These are phyloP conservation scores for Lactarius sp. DNA, from an alignment of 768 basidiomycete species.

Conservation along the genomic window DNA sequence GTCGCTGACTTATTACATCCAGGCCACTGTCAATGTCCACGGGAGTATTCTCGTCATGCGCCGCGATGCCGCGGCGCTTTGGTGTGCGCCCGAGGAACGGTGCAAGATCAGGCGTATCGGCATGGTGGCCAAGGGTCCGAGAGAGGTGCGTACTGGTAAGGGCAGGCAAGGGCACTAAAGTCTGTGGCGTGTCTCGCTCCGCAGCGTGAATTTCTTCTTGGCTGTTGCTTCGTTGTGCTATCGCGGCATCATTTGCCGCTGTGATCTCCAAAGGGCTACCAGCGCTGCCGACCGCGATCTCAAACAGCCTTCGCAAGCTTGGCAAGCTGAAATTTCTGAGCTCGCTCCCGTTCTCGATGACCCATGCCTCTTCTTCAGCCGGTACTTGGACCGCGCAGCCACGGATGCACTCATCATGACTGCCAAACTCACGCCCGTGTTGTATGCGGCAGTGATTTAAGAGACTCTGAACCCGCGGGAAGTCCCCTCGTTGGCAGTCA, in stretches of 20 bases:
- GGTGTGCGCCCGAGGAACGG: slow-evolving; percentile 45
- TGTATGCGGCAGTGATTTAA: slow-evolving; percentile 50
- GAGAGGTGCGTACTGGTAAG: slow-evolving; percentile 38
- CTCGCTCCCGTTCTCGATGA: slow-evolving; percentile 38
- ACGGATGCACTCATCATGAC: slow-evolving; percentile 48
- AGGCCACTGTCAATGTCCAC: slow-evolving; percentile 34
- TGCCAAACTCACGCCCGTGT: slow-evolving; percentile 45
- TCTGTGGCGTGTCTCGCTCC: slow-evolving; percentile 21
- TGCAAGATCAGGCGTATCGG: slow-evolving; percentile 48
- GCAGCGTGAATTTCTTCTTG: background rate
- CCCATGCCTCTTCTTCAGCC: slow-evolving; percentile 33
- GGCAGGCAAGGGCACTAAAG: slow-evolving; percentile 4
- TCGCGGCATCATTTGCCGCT: background rate
- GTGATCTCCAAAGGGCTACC: slow-evolving; percentile 28
- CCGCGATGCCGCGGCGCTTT: slow-evolving; percentile 40
- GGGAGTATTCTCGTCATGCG: slow-evolving; percentile 32
- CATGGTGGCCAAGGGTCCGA: slow-evolving; percentile 46
- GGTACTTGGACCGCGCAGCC: slow-evolving; percentile 39
- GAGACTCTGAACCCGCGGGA: slow-evolving; percentile 48
- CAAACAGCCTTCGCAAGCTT: slow-evolving; percentile 44
- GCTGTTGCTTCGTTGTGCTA: background rate
- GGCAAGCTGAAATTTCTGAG: slow-evolving; percentile 41
- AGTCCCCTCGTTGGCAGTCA: slow-evolving; percentile 43
- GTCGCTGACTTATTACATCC: background rate
- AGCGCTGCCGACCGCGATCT: slow-evolving; percentile 43